Base-by-base conservation (phyloP, 306 rosid genomes). In the Canavalia gladiata region DNA sequence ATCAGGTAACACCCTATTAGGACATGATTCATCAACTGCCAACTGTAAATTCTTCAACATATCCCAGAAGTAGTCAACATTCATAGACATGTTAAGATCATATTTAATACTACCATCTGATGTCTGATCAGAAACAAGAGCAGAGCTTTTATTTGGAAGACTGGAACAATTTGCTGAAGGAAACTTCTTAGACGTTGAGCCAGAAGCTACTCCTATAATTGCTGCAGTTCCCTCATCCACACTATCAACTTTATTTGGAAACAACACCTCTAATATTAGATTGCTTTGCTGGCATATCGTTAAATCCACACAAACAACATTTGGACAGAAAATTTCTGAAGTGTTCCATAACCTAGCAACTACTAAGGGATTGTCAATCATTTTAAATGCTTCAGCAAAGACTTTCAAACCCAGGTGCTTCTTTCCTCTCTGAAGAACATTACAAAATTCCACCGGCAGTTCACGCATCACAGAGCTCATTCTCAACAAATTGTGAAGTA, bases 331-430 rank as follows among this genome's bases (percentile, higher is more conserved):
- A 25, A 51, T 33, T 43, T 79, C 52, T 2, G 81, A 5, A 56
- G 72, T 70, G 39, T 66, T 31, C 49, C 70, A 54, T 34, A 83
- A 77, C 46, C 77, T 68, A 30, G 81, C 92, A 79, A 87, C 66
- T 1, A 90, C 90, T 81, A 92, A 75, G 39, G 91, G 86, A 82
- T 92, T 87, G 57, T 54, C 86, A 51, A 87, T 67, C 73, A 62
- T 31, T 68, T 79, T 77, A 64, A 92, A 86, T 43, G 90, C 91
- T 73, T 72, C 77, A 1, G 91, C 94, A 50, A 86, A 63, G 72
- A 66, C 84, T 29, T 79, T 65, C 42, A 84, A 41, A 28, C 68
- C 57, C 50, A 70, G 2, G 39, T 2, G 52, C 5, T 49, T 81
- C 75, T 49, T 47, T 62, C 84, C 76, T 52, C 76, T 70, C 35